Percentiles rank a stretch among this genome's conserved stretches.
Conservation (phyloP, 2,329 filamentous ascomycete genomes). For the Claviceps spartinae region DNA sequence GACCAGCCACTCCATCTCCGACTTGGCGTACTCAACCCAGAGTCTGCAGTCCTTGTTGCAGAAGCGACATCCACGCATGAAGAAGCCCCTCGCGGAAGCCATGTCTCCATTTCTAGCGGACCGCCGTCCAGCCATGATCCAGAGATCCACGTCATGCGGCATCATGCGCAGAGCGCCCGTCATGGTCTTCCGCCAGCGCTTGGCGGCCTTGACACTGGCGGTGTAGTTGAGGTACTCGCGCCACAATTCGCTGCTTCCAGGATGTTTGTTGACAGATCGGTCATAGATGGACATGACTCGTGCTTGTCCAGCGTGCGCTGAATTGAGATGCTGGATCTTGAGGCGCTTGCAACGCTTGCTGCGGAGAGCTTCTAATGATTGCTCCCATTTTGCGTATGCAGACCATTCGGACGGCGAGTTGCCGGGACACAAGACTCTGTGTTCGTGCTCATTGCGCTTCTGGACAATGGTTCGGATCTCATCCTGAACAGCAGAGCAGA, state of each 20-base stretch:
- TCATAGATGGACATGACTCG: slow-evolving; percentile 85
- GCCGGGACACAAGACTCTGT: slow-evolving; percentile 73
- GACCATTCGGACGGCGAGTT: slow-evolving; percentile 67
- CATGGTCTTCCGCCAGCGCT: slow-evolving; percentile 51
- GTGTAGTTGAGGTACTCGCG: slow-evolving; percentile 80
- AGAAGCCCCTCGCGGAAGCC: slow-evolving; percentile 69
- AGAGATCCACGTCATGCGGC: slow-evolving; percentile 69
- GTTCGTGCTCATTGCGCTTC: slow-evolving; percentile 87
- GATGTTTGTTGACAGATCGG: slow-evolving; percentile 71
- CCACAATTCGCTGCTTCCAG: slow-evolving; percentile 72
- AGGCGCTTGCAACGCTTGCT: slow-evolving; percentile 72
- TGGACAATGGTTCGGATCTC: slow-evolving; percentile 82
- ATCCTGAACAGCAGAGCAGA: slow-evolving; percentile 36
- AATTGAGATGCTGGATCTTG: slow-evolving; percentile 53
- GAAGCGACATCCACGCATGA: slow-evolving; percentile 80
- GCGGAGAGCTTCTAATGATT: slow-evolving; percentile 59
- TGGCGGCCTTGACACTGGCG: slow-evolving; percentile 50
- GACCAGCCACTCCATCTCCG: slow-evolving; percentile 85
- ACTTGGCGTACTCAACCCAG: slow-evolving; percentile 81
- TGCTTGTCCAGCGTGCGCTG: slow-evolving; percentile 59
- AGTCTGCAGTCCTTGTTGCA: slow-evolving; percentile 61
- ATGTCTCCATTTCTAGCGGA: slow-evolving; percentile 77
- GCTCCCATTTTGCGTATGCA: slow-evolving; percentile 64
- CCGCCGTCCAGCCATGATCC: slow-evolving; percentile 71
- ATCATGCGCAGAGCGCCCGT: slow-evolving; percentile 68